These are phyloP conservation scores for Exidia glandulosa DNA, from an alignment of 768 basidiomycete genomes.

Conservation along the genomic window DNA sequence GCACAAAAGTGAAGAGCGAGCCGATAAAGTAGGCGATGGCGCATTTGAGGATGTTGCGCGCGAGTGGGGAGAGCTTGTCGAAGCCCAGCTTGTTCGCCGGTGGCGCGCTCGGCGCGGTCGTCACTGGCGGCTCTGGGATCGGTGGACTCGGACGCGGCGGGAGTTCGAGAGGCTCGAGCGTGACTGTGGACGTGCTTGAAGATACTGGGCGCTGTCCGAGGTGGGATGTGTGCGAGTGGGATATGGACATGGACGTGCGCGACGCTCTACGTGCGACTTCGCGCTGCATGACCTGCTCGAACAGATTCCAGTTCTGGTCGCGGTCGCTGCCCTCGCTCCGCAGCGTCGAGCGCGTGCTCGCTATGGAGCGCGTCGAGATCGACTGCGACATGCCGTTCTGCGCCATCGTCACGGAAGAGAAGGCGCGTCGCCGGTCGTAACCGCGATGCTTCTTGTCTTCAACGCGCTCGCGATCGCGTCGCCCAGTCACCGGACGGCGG, in stretches of 20 bases:
- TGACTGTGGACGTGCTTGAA: neutral
- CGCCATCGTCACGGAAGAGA: too few relatives aligned
- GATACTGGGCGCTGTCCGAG: neutral
- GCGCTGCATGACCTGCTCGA: neutral
- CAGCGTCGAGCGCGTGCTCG: neutral
- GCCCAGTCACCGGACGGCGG: too few relatives aligned
- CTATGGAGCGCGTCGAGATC: neutral
- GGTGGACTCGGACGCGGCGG: neutral
- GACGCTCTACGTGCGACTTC: neutral
- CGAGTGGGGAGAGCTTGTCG: conserved; percentile 29
- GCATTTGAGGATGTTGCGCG: conserved; percentile 74
- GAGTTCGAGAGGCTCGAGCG: neutral
- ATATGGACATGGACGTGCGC: neutral
- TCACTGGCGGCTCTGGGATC: neutral
- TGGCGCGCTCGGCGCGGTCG: neutral
- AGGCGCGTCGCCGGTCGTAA: too few relatives aligned
- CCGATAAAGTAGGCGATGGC: conserved; percentile 81
- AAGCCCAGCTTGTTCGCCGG: neutral
- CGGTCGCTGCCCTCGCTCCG: neutral
- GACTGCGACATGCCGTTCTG: neutral
- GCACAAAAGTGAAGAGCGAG: conserved; percentile 86
- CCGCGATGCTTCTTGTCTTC: too few relatives aligned
- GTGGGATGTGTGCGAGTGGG: neutral
- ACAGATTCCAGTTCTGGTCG: neutral
- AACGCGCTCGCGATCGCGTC: too few relatives aligned